phyloP scores from a whole-genome alignment of 2,329 filamentous ascomycete genomes.

The Alternaria sp. region DNA sequence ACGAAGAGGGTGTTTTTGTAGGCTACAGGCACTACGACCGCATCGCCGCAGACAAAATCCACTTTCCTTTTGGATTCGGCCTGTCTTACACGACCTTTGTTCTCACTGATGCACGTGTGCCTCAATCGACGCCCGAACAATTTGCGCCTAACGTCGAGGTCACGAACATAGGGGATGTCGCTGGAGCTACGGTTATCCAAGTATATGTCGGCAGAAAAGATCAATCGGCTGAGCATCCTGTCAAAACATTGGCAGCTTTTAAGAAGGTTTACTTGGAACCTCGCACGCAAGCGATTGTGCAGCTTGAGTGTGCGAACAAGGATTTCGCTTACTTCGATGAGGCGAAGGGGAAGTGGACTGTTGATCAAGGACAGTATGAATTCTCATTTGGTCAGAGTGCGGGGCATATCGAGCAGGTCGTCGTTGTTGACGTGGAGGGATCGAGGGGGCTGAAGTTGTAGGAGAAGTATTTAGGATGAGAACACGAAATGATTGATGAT shows the following conservation, averaged over 20 bases:
- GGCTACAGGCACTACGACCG: constrained; percentile 68
- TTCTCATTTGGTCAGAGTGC: constrained; percentile 46
- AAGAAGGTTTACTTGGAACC: constrained; percentile 68
- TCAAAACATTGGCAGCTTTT: constrained; percentile 74
- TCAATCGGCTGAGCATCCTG: constrained; percentile 56
- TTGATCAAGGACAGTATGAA: constrained; percentile 42
- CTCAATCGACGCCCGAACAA: constrained; percentile 62
- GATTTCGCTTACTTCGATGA: constrained; percentile 48
- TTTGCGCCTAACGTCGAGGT: constrained; percentile 53
- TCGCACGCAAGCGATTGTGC: constrained; percentile 65
- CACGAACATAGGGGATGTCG: constrained; percentile 60
- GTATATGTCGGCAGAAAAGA: constrained; percentile 65
- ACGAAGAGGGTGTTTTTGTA: constrained; percentile 62
- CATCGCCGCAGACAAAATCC: constrained; percentile 63
- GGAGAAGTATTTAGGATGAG: neutral
- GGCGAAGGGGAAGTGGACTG: constrained; percentile 33
- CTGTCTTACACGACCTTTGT: constrained; percentile 51
- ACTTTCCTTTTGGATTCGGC: constrained; percentile 52
- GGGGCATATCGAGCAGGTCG: constrained; percentile 34
- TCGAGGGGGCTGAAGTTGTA: constrained; percentile 25
- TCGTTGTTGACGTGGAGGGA: constrained; percentile 33
- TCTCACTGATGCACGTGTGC: constrained; percentile 63
- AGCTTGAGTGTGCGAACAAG: constrained; percentile 52
- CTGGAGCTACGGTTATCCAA: constrained; percentile 63
- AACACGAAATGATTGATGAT: neutral